Conservation (phyloP, 208 protist genomes). For the Leishmania amazonensis region DNA sequence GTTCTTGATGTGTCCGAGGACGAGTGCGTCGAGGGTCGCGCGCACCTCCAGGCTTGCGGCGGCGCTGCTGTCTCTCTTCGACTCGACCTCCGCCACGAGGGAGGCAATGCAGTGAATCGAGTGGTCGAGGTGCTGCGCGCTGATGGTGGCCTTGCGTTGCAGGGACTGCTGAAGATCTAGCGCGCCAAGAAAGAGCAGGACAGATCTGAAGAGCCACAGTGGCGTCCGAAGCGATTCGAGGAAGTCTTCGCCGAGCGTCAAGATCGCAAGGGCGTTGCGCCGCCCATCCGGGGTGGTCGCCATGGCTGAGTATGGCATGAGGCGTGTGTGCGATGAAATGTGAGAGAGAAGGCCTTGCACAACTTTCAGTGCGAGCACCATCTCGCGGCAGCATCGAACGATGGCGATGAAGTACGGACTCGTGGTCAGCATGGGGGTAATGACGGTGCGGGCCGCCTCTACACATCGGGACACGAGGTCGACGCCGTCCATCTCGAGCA, state of each 20-base stretch:
- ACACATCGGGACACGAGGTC: conserved; percentile 18
- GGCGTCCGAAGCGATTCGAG: conserved; percentile 16
- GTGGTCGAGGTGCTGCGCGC: conserved; percentile 18
- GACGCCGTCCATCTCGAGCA: conserved; percentile 1
- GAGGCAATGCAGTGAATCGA: conserved; percentile 30
- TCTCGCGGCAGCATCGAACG: conserved; percentile 19
- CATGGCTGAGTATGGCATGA: neutral
- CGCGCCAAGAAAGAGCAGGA: conserved; percentile 31
- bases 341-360: conserved; percentile 15
- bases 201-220: conserved; percentile 26
- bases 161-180: conserved; percentile 23
- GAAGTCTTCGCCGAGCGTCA: conserved; percentile 13
- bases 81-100: conserved; percentile 23
- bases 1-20: conserved; percentile 27
- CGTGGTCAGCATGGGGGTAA: conserved; percentile 11
- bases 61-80: conserved; percentile 13
- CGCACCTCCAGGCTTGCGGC: conserved; percentile 10
- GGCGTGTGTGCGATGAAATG: conserved; percentile 12
- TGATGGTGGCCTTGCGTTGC: conserved; percentile 2
- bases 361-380: conserved; percentile 16
- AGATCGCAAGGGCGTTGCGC: neutral
- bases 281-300: neutral
- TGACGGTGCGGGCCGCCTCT: conserved; percentile 15
- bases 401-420: conserved; percentile 23
- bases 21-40: conserved; percentile 21